Base-by-base conservation (phyloP, 2,329 filamentous ascomycete species). In the Acrocalymma vagum region DNA sequence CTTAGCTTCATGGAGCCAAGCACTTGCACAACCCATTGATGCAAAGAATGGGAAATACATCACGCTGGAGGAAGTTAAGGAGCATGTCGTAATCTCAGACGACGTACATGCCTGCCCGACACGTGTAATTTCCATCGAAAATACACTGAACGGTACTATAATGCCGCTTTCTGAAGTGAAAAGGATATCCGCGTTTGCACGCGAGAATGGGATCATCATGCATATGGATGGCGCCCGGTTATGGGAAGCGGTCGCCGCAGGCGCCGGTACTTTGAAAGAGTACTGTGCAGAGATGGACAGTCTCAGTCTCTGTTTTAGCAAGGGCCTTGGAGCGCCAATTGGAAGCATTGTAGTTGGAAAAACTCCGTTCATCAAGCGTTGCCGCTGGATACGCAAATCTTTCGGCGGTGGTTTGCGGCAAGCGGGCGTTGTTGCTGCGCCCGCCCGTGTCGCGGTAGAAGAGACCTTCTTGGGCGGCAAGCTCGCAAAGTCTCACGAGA, bases 21-120 rank as follows among this genome's bases (percentile, higher is more conserved):
- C 90, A 3, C 77, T 86, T 53, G 73, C 91, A 5, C 80, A 84
- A 47, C 73, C 83, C 1, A 77, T 94, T 2, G 71, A 82, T 5
- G 87, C 91, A 0, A 73, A 71, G 17, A 95, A 95, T 68, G 85
- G 84, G 9, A 74, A 79, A 11, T 82, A 95, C 62, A 74, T 95
- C 27, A 92, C 88, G 0, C 76, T 93, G 8, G 85, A 89, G 57
- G 92, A 96, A 58, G 72, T 96, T 10, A 70, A 85, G 62, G 78
- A 82, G 47, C 74, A 87, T 49, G 82, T 81, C 4, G 77, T 86
- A 0, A 64, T 91, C 16, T 76, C 78, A 51, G 80, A 88, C 38
- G 83, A 95, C 55, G 80, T 94, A 14, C 90, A 95, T 65, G 76
- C 78, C 21, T 91, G 87, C 59, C 90, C 91, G 0, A 95, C 91